Conservation (phyloP, 1,284 basidiomycete species). For the Boletus mariae region DNA sequence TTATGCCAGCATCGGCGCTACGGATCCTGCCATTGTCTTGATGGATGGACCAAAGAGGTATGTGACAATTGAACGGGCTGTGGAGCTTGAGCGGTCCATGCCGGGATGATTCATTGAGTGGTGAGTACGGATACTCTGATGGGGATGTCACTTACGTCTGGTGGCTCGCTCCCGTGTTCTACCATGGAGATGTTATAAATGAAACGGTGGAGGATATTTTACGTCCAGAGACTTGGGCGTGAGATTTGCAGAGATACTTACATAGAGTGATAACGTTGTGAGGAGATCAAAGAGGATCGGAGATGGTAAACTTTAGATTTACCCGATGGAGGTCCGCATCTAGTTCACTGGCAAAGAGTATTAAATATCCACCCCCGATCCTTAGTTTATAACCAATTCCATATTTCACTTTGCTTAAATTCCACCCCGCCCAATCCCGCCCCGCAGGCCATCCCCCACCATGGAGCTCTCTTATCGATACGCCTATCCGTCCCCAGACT, state of each 20-base stretch:
- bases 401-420: not conserved
- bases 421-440: too few species aligned
- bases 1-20: slow-evolving; percentile 17
- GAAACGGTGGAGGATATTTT: not conserved
- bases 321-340: slow-evolving; percentile 4
- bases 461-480: not conserved
- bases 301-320: slow-evolving; percentile 37
- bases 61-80: slow-evolving; percentile 28
- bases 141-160: slow-evolving; percentile 30
- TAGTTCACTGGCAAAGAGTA: too few species aligned
- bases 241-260: slow-evolving; percentile 26
- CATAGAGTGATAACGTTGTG: slow-evolving; percentile 34
- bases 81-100: slow-evolving; percentile 27
- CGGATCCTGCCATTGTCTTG: slow-evolving; percentile 11
- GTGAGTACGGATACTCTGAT: not conserved
- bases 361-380: too few species aligned
- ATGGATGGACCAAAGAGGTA: slow-evolving; percentile 10
- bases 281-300: slow-evolving; percentile 20
- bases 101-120: too few species aligned
- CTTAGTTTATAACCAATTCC: too few species aligned
- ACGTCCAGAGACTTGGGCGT: slow-evolving; percentile 18
- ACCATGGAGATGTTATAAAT: too few species aligned
- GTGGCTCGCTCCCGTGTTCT: slow-evolving; percentile 27
- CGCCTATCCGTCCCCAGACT: slow-evolving; percentile 26
- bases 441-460: not conserved